These are phyloP conservation scores for Tricholoma terreum DNA, from an alignment of 768 basidiomycete species.

Conservation along the genomic window DNA sequence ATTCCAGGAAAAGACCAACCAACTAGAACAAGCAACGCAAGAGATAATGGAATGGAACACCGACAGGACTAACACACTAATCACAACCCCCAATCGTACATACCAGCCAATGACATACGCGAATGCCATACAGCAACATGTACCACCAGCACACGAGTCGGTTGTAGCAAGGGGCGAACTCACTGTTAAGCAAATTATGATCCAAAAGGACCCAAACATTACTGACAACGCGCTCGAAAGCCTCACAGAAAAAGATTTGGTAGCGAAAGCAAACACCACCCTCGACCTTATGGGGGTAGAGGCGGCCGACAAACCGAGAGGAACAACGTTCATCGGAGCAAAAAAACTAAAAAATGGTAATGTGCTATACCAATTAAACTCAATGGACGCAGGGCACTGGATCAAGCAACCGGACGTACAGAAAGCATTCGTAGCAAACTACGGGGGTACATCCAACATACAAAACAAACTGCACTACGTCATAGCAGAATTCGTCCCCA, in stretches of 20 bases:
- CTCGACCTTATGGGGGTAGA: background rate
- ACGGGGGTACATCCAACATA: background rate
- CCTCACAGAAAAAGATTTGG: background rate
- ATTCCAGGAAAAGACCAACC: background rate
- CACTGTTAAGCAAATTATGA: too few species aligned
- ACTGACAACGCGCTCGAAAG: background rate
- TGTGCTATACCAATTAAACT: background rate
- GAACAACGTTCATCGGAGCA: background rate
- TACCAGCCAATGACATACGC: background rate
- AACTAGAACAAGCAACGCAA: background rate
- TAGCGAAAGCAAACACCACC: background rate
- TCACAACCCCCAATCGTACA: background rate
- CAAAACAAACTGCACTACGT: slow-evolving; percentile 7
- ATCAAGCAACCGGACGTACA: background rate
- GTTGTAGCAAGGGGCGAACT: too few species aligned
- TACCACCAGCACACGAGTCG: background rate
- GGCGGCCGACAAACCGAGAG: background rate
- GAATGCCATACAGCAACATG: background rate
- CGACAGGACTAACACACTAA: too few species aligned
- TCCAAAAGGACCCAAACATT: background rate
- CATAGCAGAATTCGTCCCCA: slow-evolving; percentile 20
- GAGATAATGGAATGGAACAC: background rate
- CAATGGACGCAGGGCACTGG: background rate
- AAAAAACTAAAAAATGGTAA: background rate
- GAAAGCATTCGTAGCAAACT: background rate